Base-by-base conservation (phyloP, 2,329 filamentous ascomycete genomes). In the Neopestalotiopsis sp. region DNA sequence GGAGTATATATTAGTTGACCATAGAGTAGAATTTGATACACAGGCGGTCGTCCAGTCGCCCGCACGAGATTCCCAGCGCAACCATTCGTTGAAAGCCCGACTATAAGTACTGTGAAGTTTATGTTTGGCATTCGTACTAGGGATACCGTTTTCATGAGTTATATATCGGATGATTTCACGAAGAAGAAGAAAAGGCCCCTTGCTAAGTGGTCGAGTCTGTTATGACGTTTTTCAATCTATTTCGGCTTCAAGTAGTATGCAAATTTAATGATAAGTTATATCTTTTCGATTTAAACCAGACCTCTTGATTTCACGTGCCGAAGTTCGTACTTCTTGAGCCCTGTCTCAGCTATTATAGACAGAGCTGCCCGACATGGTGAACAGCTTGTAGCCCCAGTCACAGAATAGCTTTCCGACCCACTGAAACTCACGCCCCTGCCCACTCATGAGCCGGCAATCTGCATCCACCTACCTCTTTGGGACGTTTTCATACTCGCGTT, bases 1-100 rank as follows among this genome's bases (percentile, higher is more conserved):
- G 40, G 34, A 49, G 61, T 38, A 64, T 28, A 52, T 64, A 52
- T 34, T 24, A 64, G 40, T 64, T 64, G 20, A 64, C 40, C 40
- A 10, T 20, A 28, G 40, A 40, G 20, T 45, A 64, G 40, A 45
- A 45, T 64, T 64, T 52, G 42, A 49, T 30, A 62, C 30, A 38
- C 28, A 38, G 34, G 32, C 59, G 14, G n/a, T 40, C 34, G 59
- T 40, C 14, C 59, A 62, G 32, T 62, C 32, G 20, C 10, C 30
- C 14, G 34, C 6, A n/a, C 32, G 17, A 34, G 32, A 20, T 62
- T 13, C 59, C 30, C 28, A 40, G 12, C 32, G 30, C 57, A 59
- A 30, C 24, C 24, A 14, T 14, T 34, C 57, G 7, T 6, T 34
- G 24, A 59, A 59, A 34, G 57, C 57, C 28, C 24, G 57, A 34